phyloP scores from a whole-genome alignment of 139 green algal genomes.

The Tetraselmis striata region DNA sequence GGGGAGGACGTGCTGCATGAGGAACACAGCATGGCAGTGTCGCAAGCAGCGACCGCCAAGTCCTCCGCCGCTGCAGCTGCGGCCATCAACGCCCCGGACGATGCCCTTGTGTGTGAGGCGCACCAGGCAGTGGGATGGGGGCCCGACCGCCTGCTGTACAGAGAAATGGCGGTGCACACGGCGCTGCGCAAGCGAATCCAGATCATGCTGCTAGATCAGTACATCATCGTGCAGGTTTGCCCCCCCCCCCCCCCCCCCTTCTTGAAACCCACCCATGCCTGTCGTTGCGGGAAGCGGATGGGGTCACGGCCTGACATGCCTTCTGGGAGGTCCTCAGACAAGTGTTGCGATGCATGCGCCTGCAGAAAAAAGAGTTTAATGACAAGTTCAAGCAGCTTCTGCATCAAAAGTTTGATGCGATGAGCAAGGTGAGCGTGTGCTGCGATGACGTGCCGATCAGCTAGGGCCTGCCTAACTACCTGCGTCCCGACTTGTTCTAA shows the following conservation, averaged over 20 bases:
- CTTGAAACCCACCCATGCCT: too few species aligned
- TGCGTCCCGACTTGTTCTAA: too few species aligned
- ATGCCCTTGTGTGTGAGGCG: not conserved
- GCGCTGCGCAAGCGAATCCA: not conserved
- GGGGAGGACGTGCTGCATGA: not conserved
- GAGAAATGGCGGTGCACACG: not conserved
- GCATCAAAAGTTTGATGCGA: not conserved
- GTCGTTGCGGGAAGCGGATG: too few species aligned
- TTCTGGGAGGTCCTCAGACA: too few species aligned
- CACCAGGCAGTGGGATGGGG: not conserved
- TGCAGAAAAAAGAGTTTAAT: constrained; percentile 1
- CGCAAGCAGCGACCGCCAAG: not conserved
- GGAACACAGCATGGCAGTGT: not conserved
- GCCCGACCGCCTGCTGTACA: not conserved
- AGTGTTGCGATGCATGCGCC: too few species aligned
- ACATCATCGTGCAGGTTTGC: not conserved
- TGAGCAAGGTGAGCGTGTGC: not conserved
- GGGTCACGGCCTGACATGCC: too few species aligned
- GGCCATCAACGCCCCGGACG: not conserved
- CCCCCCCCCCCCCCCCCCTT: not conserved
- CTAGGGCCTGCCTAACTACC: too few species aligned
- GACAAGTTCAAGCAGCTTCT: not conserved
- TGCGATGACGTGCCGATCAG: too few species aligned
- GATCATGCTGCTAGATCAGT: not conserved
- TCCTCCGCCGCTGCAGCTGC: not conserved